Base-by-base conservation (phyloP, 2,329 filamentous ascomycete species). In the Lachnellula arida region DNA sequence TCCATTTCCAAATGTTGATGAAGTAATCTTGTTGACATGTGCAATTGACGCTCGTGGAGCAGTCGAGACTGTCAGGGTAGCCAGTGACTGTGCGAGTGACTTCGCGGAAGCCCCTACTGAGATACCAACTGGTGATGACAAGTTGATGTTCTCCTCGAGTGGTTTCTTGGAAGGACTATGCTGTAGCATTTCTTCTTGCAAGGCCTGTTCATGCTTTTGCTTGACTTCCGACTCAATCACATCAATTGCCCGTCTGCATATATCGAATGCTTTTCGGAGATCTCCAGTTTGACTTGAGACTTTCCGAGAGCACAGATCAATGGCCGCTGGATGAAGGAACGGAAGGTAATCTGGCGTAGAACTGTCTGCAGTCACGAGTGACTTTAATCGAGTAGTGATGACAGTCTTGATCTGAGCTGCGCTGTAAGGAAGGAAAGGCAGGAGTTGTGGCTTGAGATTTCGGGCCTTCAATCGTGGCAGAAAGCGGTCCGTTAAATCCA, bases 401-500 rank as follows among this genome's bases (percentile, higher is more conserved):
- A 99, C 91, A 43, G 82, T 84, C 60, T 91, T 91, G 68, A 99
- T 91, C 67, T 99, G 93, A 5, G 81, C 73, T 5, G 91, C 90
- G 2, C 86, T 92, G 74, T 99, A 99, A 1, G 94, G 94, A 61
- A 97, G 80, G 70, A 99, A 97, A 0, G 93, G 89, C 1, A 99
- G 81, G 2, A 97, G 81, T 48, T 89, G 85, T 2, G 94, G 94
- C 74, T 92, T 96, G 60, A 99, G 77, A 65, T 95, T 95, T 66
- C 91, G 89, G 19, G 91, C 86, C 76, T 97, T 97, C 60, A 99
- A 82, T 51, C 93, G 88, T 49, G 94, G 94, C 19, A 99, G 80
- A 65, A 97, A 96, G 9, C 94, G 89, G 70, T 97, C 94, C 0
- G 94, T 99, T 55, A 99, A 78, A 70, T 99, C 94, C 53, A 99